Evolutionary conservation across 2,329 filamentous ascomycete genomes (phyloP), one percentile per base, ranked within the genome.

Genomic region (Fusarium globosum): DNA sequence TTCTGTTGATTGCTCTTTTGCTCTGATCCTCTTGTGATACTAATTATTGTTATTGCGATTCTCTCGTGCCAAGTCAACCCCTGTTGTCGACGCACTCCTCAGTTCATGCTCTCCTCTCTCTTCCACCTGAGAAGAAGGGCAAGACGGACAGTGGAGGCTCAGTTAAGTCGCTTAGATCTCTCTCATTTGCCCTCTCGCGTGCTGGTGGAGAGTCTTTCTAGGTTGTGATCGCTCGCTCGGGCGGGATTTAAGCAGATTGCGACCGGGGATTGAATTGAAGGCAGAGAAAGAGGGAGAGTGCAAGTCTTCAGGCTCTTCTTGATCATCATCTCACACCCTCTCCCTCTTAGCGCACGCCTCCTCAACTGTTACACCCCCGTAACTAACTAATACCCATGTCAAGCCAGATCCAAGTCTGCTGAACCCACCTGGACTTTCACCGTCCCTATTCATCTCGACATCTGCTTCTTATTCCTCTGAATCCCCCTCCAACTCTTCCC

Each of bases 241-340:
- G 71, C 68, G 68, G 69, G 65, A 73, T 78, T 28, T 18, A 76
- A 74, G 76, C 75, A 78, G 76, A 78, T 78, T 78, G 73, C 73
- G 63, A 72, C 73, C 35, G 38, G 61, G 64, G 64, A 43, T 42
- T 42, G 36, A 61, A 26, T 56, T 55, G 23, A 57, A 68, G 33
- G 6, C 33, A 33, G 53, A 30, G 21, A 51, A 15, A 49, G 21
- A 13, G 42, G 21, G 12, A 14, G 16, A 23, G 48, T 23, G 30
- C 23, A 15, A n/a, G 23, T 30, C 28, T 38, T 38, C 39, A 52
- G 42, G 42, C 43, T 41, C 55, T 35, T 28, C 21, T 35, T 42
- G 42, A 43, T 26, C 49, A 42, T 38, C 20, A 48, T 52, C 49
- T 52, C 46, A 65, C 60, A 43, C 65, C 39, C 57, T 36, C 59